Evolutionary conservation across 176 grass and related monocot species (phyloP).

Genomic region (Phoenix dactylifera): DNA sequence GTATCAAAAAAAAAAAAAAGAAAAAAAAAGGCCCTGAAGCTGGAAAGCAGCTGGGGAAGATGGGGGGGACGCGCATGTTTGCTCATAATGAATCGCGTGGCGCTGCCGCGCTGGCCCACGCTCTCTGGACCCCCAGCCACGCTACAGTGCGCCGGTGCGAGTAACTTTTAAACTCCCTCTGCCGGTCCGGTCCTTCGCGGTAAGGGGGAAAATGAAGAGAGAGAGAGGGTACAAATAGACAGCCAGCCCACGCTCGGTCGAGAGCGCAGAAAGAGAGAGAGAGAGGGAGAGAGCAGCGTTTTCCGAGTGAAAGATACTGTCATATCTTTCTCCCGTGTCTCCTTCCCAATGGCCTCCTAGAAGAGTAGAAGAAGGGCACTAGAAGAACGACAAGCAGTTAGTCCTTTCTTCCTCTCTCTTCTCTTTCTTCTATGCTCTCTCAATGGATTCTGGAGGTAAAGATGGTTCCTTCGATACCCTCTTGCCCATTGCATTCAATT

Average conservation of each 20-base stretch:
- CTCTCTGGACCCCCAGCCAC: no score
- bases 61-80: conserved; percentile 4
- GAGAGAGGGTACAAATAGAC: not conserved
- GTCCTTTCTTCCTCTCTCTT: not conserved
- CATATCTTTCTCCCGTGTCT: no score
- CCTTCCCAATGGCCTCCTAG: no score
- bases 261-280: not conserved
- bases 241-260: not conserved
- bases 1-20: no score
- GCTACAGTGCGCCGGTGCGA: not conserved
- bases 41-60: not conserved
- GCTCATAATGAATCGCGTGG: conserved; percentile 21
- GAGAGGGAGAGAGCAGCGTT: no score
- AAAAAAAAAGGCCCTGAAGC: not conserved
- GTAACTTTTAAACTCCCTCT: not conserved
- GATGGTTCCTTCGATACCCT: not conserved
- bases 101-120: not conserved
- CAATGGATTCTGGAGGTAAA: no score
- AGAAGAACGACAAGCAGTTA: no score
- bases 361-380: no score
- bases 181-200: not conserved
- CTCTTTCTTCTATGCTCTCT: no score
- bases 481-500: not conserved
- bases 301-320: no score
- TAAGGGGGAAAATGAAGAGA: not conserved